Conservation (phyloP, 2,329 filamentous ascomycete genomes). For the Pyrenophora seminiperda region DNA sequence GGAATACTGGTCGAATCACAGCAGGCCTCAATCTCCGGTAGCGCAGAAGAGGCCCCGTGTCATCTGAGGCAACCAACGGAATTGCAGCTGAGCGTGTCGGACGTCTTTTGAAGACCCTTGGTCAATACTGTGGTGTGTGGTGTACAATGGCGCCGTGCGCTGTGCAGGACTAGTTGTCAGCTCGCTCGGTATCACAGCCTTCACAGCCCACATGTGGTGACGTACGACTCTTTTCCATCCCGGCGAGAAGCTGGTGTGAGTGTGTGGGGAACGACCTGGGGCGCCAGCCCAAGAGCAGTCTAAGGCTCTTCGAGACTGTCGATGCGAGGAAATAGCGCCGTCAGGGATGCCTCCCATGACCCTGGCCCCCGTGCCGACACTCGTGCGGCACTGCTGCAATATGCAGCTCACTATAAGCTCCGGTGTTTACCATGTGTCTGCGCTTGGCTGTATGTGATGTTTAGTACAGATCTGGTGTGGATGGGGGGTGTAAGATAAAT, state of each 20-base stretch:
- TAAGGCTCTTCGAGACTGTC: constrained; percentile 24
- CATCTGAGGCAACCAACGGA: constrained; percentile 5
- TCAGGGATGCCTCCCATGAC: constrained; percentile 19
- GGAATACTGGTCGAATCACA: constrained; percentile 2
- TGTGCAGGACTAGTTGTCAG: background rate
- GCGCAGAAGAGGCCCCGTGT: constrained; percentile 8
- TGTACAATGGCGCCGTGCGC: background rate
- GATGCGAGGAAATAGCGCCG: constrained; percentile 20
- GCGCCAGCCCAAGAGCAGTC: constrained; percentile 17
- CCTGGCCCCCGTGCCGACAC: constrained; percentile 26
- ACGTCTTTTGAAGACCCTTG: background rate
- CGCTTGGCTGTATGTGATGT: constrained; percentile 9
- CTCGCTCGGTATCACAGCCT: background rate
- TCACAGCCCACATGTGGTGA: constrained; percentile 5
- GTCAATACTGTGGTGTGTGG: background rate
- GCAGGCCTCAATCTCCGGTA: constrained; percentile 12
- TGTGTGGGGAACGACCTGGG: constrained; percentile 15
- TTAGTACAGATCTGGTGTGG: constrained; percentile 7
- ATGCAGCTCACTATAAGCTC: constrained; percentile 6
- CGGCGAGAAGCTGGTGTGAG: constrained; percentile 10
- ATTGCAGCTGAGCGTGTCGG: background rate
- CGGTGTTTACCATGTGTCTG: constrained; percentile 8
- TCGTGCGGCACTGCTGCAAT: constrained; percentile 15
- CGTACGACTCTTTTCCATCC: constrained; percentile 8
- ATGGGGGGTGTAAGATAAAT: constrained; percentile 5